Base-by-base conservation (phyloP, 1,284 basidiomycete genomes). In the Peniophora sp. region DNA sequence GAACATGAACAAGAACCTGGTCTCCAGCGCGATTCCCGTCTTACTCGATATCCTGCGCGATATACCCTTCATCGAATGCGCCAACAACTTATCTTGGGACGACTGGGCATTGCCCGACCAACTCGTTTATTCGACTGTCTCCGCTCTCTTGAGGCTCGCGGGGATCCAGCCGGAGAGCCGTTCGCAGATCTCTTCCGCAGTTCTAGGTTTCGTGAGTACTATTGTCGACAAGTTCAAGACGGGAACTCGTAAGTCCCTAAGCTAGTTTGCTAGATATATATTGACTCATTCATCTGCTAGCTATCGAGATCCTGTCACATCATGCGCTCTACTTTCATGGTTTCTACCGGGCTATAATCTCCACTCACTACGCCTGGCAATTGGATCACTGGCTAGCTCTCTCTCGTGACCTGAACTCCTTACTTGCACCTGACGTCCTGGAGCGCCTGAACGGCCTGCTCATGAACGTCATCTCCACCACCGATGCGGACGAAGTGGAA, bases 101-200 rank as follows among this genome's bases (percentile, higher is more conserved):
- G 87, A 89, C 57, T 89, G 88, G 88, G 77, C 89, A 3, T 72
- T 89, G 34, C 83, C 89, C 17, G 90, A 92, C 63, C 88, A 91
- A 59, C 75, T 93, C 34, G 81, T 88, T 2, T 88, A 75, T 59
- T 81, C 85, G 1, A 88, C 83, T 1, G 76, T 89, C 23, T 84
- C 84, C 9, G 85, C 89, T 10, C 69, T 91, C 2, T 70, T 93
- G 38, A 73, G 78, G 45, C 69, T 90, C n/a, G 79, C 85, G 24
- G 75, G 72, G 45, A 62, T 66, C 17, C 72, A 83, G 62, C 62
- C 70, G 0, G 66, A 76, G 49, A 71, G 80, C 57, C 71, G 75
- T 16, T 66, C 71, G 19, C 64, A 61, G 24, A 77, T 78, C 1
- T 72, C 81, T 10, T 60, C 66, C n/a, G 73, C 82, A 5, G 81